phyloP scores from a whole-genome alignment of 2,329 filamentous ascomycete genomes.

The Apiospora sp. region DNA sequence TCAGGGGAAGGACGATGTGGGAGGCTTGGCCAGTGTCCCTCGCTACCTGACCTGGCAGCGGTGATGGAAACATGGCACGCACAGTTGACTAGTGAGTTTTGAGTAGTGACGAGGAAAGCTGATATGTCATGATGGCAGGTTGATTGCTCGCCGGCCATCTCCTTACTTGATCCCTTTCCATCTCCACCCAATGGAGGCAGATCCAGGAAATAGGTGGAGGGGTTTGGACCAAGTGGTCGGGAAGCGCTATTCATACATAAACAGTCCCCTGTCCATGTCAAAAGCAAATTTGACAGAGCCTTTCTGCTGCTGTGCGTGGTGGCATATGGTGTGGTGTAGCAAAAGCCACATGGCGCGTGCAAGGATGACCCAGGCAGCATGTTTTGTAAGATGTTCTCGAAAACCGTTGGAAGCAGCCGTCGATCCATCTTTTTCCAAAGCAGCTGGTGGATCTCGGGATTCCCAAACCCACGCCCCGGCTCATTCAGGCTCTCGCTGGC shows the following conservation, averaged over 20 bases:
- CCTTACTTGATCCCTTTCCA: constrained; percentile 18
- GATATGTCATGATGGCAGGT: constrained; percentile 12
- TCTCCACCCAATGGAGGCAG: constrained; percentile 10
- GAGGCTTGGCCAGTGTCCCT: not conserved
- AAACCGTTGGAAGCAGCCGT: constrained; percentile 18
- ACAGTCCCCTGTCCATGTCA: not conserved
- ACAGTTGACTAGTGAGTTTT: not conserved
- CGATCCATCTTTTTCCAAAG: not conserved
- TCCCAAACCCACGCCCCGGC: constrained; percentile 15
- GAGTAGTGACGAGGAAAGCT: constrained; percentile 10
- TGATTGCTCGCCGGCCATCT: constrained; percentile 10
- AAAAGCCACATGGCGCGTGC: constrained; percentile 19
- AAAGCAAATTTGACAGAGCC: constrained; percentile 18
- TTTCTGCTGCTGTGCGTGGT: constrained; percentile 1
- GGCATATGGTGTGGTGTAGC: constrained; percentile 14
- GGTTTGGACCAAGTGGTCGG: constrained; percentile 20
- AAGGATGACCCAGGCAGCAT: not conserved
- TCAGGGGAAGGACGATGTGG: not conserved
- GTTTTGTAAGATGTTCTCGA: constrained; percentile 18
- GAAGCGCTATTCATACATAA: not conserved
- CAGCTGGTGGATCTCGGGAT: constrained; percentile 7
- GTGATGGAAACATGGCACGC: not conserved
- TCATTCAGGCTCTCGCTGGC: not conserved
- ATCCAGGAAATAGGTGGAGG: constrained; percentile 12
- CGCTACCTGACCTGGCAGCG: not conserved